Evolutionary conservation across 2,329 filamentous ascomycete genomes (phyloP).

Genomic region (Orbilia oligospora): DNA sequence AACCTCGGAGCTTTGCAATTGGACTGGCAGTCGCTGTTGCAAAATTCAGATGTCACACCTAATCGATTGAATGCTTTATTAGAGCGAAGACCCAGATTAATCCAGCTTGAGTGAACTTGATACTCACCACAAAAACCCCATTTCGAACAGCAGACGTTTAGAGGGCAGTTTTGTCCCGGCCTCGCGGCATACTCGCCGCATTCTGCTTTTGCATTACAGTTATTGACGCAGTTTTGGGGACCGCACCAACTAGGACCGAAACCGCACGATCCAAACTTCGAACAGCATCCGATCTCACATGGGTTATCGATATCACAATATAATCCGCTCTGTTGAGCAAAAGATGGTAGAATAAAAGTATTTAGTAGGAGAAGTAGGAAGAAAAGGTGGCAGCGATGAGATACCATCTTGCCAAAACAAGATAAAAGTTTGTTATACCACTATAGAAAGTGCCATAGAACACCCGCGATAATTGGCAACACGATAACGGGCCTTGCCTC

Average conservation of each 20-base stretch:
- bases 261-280: slow-evolving; percentile 10
- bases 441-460: too few relatives aligned
- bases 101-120: too few relatives aligned
- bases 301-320: neutral
- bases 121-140: slow-evolving; percentile 59
- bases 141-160: slow-evolving; percentile 61
- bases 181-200: slow-evolving; percentile 65
- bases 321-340: neutral
- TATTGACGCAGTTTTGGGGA: slow-evolving; percentile 65
- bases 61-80: too few relatives aligned
- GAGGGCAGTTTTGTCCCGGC: slow-evolving; percentile 64
- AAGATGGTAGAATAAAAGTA: too few relatives aligned
- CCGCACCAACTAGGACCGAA: slow-evolving; percentile 4
- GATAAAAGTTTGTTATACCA: too few relatives aligned
- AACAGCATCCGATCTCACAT: slow-evolving; percentile 4
- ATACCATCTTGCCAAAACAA: too few relatives aligned
- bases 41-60: neutral
- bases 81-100: too few relatives aligned
- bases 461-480: too few relatives aligned
- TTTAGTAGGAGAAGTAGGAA: too few relatives aligned
- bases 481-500: too few relatives aligned
- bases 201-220: slow-evolving; percentile 66
- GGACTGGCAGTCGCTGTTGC: neutral
- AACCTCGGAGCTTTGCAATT: slow-evolving; percentile 6
- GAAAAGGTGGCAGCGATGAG: too few relatives aligned